Evolutionary conservation across 495 filamentous ascomycete species (phyloP).

Genomic region (Achaetomiella virescens): DNA sequence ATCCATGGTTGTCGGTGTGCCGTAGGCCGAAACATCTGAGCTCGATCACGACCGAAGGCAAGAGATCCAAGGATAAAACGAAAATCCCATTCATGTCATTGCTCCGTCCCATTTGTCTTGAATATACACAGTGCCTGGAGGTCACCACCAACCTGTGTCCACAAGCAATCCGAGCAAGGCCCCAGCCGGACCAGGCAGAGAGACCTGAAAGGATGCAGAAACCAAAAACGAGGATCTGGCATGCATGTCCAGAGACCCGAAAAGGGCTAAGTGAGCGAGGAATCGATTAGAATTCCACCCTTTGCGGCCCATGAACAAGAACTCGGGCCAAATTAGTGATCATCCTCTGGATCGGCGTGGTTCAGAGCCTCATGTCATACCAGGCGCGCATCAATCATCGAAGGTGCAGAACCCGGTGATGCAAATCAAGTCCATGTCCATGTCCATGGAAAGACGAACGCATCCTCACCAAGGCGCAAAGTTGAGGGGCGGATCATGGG

Average conservation of each 20-base stretch:
- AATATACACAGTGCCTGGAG: not conserved
- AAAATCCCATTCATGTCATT: not conserved
- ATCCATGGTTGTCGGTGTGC: too few species aligned
- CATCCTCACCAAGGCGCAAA: not conserved
- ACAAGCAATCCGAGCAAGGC: not conserved
- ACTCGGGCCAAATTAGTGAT: not conserved
- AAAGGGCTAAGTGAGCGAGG: not conserved
- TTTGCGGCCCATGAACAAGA: not conserved
- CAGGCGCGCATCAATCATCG: not conserved
- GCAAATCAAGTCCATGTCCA: not conserved
- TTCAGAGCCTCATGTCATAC: conserved; percentile 4
- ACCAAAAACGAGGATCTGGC: not conserved
- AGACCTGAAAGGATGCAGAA: not conserved
- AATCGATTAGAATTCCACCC: not conserved
- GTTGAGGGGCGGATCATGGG: not conserved
- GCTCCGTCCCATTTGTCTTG: not conserved
- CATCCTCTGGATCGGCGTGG: not conserved
- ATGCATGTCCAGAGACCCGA: not conserved
- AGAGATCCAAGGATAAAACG: not conserved
- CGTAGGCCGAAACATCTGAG: too few species aligned
- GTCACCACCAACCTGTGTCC: not conserved
- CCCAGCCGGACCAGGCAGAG: not conserved
- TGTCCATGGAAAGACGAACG: not conserved
- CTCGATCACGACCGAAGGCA: too few species aligned
- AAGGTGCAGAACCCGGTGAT: not conserved